Evolutionary conservation across 257 asterid species (phyloP).

Genomic region (Solanum sparsipilum): DNA sequence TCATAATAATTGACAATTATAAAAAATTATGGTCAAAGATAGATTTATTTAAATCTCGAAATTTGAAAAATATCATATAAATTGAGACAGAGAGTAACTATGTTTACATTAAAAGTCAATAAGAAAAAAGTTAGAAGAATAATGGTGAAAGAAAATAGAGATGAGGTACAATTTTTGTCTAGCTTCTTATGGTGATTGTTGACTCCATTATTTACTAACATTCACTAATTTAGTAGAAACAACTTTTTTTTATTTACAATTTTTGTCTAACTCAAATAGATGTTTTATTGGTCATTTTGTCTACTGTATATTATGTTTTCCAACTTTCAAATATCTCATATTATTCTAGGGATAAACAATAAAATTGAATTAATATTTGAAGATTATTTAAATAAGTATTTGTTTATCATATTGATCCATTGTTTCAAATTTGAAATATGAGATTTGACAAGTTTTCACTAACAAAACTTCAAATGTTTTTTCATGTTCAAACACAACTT

Average conservation of each 20-base stretch:
- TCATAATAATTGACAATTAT: not conserved
- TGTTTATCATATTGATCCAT: not conserved
- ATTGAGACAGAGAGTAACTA: not conserved
- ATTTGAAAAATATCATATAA: too few species aligned
- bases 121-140: not conserved
- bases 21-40: too few species aligned
- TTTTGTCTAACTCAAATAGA: not conserved
- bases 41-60: too few species aligned
- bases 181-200: not conserved
- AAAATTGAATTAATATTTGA: not conserved
- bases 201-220: not conserved
- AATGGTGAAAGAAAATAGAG: not conserved
- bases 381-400: not conserved
- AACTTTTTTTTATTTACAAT: not conserved
- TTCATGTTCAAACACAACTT: not conserved
- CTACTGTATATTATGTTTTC: not conserved
- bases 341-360: not conserved
- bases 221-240: not conserved
- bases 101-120: not conserved
- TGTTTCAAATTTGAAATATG: not conserved
- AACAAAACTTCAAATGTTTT: not conserved
- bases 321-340: not conserved
- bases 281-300: not conserved
- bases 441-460: not conserved
- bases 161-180: not conserved